Base-by-base conservation (phyloP, 2,329 filamentous ascomycete species). In the Ustulina deusta region DNA sequence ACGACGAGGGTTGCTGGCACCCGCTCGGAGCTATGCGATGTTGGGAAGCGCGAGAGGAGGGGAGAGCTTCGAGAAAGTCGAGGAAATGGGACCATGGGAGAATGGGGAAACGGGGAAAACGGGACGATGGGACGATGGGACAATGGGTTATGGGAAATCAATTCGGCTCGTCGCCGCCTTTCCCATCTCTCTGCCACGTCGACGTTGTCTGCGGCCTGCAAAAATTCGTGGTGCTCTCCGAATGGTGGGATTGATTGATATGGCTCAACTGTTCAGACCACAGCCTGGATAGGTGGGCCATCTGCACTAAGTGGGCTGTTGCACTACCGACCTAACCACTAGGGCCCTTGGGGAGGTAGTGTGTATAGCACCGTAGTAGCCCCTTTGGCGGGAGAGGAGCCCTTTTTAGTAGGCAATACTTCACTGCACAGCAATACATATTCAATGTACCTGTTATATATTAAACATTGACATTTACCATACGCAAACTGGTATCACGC, bases 171-270 rank as follows among this genome's bases (percentile, higher is more conserved):
- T 25, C n/a, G 22, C 22, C 34, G 22, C 32, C 42, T 36, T 51
- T 56, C 63, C 34, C 44, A 27, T 51, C 38, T 46, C 38, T n/a
- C 22, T 54, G 51, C 55, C 63, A 67, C 51, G 63, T 63, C 49
- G 55, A n/a, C n/a, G 38, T 32, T 9, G 52, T 36, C 49, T 48
- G 63, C 52, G 62, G 71, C 61, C 72, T 76, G 73, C 73, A 72
- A 44, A 70, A 58, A 72, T 68, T 74, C 74, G 74, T 76, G 74
- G 72, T 74, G 71, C 63, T 67, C 68, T 73, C 74, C 74, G 51
- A 75, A 71, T 76, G 73, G 68, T 67, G 48, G 48, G 54, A 59
- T 56, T 34, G 22, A 29, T 15, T 38, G 46, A 40, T 25, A 36
- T 10, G 46, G 32, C 20, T 20, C 25, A 27, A 10, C 25, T 3